Conservation (phyloP, 495 filamentous ascomycete genomes). For the Neurospora africana region DNA sequence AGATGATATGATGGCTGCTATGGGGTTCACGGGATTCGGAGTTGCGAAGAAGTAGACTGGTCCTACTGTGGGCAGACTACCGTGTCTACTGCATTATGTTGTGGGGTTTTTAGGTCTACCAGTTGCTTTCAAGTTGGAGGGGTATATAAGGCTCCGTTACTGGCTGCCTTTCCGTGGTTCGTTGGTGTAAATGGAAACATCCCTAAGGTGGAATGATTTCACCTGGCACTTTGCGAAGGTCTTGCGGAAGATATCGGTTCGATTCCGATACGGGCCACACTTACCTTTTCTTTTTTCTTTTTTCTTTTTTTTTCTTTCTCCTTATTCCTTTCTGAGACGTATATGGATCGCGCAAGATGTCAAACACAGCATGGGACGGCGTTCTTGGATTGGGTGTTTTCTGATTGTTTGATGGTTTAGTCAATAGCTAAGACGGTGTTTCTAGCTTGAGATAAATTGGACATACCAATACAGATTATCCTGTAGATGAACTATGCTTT, state of each 20-base stretch:
- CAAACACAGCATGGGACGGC: slow-evolving; percentile 9
- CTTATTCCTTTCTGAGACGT: neutral
- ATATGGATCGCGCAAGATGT: slow-evolving; percentile 5
- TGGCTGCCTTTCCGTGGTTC: neutral
- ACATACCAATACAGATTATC: neutral
- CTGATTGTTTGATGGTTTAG: neutral
- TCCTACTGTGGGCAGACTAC: neutral
- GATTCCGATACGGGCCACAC: neutral
- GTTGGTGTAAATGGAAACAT: neutral
- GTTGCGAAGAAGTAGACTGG: slow-evolving; percentile 27
- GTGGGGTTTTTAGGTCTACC: neutral
- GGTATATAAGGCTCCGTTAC: neutral
- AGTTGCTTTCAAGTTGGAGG: neutral
- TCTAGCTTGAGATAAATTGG: neutral
- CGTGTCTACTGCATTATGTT: neutral
- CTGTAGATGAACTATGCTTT: neutral
- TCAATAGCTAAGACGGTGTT: neutral
- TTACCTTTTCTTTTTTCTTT: neutral
- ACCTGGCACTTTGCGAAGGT: neutral
- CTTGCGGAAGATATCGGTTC: neutral
- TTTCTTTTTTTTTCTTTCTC: neutral
- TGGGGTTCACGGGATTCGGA: slow-evolving; percentile 48
- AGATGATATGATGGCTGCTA: slow-evolving; percentile 49
- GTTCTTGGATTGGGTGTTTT: slow-evolving; percentile 4
- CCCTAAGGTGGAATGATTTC: neutral